Evolutionary conservation across 306 rosid genomes (phyloP).

Genomic region (Quercus wislizeni): DNA sequence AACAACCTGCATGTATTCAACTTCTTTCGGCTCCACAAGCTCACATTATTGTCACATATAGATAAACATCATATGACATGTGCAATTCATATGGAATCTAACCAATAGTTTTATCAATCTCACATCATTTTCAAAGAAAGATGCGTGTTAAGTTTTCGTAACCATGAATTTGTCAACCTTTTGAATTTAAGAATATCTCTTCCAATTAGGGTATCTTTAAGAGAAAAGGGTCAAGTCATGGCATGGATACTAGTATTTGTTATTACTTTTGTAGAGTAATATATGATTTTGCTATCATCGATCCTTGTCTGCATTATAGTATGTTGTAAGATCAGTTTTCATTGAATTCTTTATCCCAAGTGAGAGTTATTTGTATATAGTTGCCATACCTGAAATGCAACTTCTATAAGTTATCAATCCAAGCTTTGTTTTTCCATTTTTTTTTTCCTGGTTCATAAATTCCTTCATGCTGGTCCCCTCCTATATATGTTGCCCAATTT

Average conservation of each 20-base stretch:
- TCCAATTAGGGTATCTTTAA: no score
- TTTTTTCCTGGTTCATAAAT: neutral
- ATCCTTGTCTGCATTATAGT: no score
- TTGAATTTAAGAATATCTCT: neutral
- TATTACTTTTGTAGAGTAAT: no score
- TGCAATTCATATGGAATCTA: neutral
- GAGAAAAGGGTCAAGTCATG: neutral
- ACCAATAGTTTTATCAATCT: neutral
- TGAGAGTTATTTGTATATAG: neutral
- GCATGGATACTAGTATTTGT: no score
- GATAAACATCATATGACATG: neutral
- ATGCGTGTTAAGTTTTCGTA: slow-evolving; percentile 1
- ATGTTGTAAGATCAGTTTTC: no score
- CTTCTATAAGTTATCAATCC: neutral
- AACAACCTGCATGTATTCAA: slow-evolving; percentile 1
- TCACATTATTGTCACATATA: neutral
- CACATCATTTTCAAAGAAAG: slow-evolving; percentile 11
- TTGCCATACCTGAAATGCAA: neutral
- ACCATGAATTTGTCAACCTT: slow-evolving; percentile 3
- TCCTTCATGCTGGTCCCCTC: slow-evolving; percentile 18
- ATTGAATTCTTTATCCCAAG: no score
- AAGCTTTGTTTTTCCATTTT: neutral
- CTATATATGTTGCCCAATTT: slow-evolving; percentile 26
- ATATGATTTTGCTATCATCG: no score
- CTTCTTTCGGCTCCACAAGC: slow-evolving; percentile 12